Evolutionary conservation across 371 early-diverging fungal species (phyloP).

Genomic region (Mortierella sp.): DNA sequence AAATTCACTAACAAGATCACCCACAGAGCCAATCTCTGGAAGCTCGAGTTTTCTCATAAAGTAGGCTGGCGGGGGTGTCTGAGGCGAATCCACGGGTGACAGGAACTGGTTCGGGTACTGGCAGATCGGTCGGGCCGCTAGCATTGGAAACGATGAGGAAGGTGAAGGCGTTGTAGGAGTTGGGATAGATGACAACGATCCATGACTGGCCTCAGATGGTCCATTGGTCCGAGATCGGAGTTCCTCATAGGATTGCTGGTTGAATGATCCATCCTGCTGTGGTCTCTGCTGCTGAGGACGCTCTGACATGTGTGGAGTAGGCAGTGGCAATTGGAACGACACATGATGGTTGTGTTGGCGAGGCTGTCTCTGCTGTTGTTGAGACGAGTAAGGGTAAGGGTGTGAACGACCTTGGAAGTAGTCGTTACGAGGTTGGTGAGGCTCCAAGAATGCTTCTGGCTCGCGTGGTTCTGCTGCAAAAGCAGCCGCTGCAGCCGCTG

Average conservation of each 20-base stretch:
- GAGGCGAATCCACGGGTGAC: conserved; percentile 29
- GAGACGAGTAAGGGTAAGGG: neutral
- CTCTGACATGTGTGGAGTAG: neutral
- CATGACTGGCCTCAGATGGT: too few species aligned
- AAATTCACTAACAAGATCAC: conserved; percentile 27
- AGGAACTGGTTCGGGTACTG: conserved; percentile 29
- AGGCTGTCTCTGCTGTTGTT: neutral
- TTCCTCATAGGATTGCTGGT: conserved; percentile 26
- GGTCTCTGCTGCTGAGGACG: conserved; percentile 11
- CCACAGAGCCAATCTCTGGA: conserved; percentile 30
- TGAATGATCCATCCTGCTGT: conserved; percentile 6
- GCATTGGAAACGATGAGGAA: conserved; percentile 10
- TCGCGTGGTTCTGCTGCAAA: conserved; percentile 7
- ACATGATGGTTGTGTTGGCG: conserved; percentile 20
- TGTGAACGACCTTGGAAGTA: too few species aligned
- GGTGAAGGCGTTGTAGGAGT: conserved; percentile 1
- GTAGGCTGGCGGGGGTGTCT: conserved; percentile 34
- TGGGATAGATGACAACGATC: neutral
- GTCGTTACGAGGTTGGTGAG: conserved; percentile 4
- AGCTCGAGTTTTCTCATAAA: conserved; percentile 27
- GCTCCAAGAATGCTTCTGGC: conserved; percentile 9
- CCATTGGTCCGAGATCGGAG: neutral
- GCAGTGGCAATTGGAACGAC: conserved; percentile 11
- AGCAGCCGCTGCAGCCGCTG: neutral
- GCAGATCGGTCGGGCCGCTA: conserved; percentile 7